These are phyloP conservation scores for Penicillium goetzii DNA, from an alignment of 495 filamentous ascomycete species.

Conservation along the genomic window DNA sequence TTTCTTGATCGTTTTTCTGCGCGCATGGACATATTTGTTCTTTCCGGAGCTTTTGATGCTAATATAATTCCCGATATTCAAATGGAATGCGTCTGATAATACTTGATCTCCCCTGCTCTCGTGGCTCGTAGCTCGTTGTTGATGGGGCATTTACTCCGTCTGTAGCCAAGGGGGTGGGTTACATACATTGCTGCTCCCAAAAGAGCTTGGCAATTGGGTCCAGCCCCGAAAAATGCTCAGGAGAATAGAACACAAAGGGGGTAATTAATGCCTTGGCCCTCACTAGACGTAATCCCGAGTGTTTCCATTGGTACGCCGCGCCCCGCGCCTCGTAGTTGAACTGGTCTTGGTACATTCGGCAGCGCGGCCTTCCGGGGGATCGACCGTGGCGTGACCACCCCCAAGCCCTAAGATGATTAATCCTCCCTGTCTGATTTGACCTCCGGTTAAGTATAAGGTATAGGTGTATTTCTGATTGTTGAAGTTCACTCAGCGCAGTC, in stretches of 20 bases:
- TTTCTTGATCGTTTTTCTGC: constrained; percentile 6
- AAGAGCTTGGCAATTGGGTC: neutral
- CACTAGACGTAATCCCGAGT: neutral
- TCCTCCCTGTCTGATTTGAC: constrained; percentile 29
- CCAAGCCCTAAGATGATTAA: constrained; percentile 26
- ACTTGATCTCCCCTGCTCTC: neutral
- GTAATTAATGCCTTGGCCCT: neutral
- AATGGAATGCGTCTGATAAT: neutral
- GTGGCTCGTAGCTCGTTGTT: neutral
- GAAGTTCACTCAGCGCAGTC: neutral
- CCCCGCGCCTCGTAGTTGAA: neutral
- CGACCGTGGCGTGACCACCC: constrained; percentile 25
- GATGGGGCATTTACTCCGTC: neutral
- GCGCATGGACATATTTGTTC: constrained; percentile 4
- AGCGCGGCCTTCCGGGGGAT: constrained; percentile 21
- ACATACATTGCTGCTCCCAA: neutral
- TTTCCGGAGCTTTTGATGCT: neutral
- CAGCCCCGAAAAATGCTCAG: neutral
- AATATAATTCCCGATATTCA: neutral
- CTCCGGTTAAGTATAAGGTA: neutral
- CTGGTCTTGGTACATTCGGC: constrained; percentile 5
- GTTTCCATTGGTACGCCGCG: neutral
- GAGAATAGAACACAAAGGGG: neutral
- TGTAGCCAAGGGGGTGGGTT: neutral
- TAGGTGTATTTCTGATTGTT: neutral